Evolutionary conservation across 345 rosid species (phyloP).

Genomic region (Cardamine chenopodiifolia): DNA sequence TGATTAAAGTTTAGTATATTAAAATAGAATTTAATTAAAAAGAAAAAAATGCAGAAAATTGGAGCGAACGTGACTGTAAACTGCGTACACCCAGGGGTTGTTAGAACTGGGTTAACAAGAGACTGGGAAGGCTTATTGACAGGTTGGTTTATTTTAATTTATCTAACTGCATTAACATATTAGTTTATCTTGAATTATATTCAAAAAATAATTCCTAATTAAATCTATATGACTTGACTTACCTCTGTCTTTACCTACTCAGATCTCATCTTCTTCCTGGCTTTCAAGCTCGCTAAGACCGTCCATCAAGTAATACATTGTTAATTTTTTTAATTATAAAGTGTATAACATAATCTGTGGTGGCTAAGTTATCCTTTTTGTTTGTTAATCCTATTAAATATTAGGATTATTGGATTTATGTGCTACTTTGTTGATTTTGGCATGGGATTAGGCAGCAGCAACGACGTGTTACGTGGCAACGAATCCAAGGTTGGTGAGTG

Average conservation of each 20-base stretch:
- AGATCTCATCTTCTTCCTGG: constrained; percentile 81
- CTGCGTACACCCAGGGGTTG: constrained; percentile 95
- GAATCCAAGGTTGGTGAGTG: constrained; percentile 57
- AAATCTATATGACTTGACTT: constrained; percentile 15
- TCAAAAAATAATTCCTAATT: constrained; percentile 20
- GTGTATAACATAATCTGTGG: constrained; percentile 18
- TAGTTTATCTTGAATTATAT: constrained; percentile 2
- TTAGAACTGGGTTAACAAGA: constrained; percentile 85
- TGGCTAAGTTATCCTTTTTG: constrained; percentile 21
- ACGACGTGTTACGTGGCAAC: constrained; percentile 91
- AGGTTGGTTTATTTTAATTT: constrained; percentile 47
- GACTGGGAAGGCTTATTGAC: constrained; percentile 89
- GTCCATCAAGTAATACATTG: constrained; percentile 71
- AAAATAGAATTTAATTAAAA: background rate
- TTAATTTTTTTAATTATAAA: background rate
- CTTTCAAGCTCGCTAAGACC: constrained; percentile 84
- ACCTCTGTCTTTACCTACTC: constrained; percentile 38
- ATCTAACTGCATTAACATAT: background rate
- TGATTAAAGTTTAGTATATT: constrained; percentile 4
- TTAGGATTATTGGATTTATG: constrained; percentile 16
- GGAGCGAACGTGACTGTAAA: constrained; percentile 83
- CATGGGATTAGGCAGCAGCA: constrained; percentile 72
- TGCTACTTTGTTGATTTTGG: constrained; percentile 23
- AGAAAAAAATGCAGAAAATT: constrained; percentile 57
- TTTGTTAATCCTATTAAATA: constrained; percentile 2